Conservation (phyloP, 73 alveolate genomes). For the Stentor roeselii region DNA sequence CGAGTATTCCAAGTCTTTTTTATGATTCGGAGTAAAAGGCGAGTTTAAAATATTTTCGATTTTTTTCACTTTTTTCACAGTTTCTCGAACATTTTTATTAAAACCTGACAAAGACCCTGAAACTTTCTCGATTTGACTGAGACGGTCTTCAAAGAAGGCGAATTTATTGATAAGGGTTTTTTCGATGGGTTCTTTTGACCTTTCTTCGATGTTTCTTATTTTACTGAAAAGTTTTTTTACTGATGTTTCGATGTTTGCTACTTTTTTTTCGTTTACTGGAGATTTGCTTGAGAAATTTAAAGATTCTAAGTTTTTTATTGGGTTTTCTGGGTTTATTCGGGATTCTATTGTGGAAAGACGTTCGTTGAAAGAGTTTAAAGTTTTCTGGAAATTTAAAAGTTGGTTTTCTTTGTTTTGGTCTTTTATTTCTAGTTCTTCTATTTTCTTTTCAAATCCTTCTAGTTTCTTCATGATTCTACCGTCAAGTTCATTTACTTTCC, state of each 20-base stretch:
- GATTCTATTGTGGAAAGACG: background rate
- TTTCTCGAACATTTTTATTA: background rate
- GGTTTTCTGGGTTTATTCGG: background rate
- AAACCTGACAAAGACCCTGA: background rate
- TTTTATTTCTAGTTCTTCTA: background rate
- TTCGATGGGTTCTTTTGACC: no score
- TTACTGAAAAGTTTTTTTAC: no score
- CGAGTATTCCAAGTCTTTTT: background rate
- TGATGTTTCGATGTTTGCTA: no score
- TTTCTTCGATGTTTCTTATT: no score
- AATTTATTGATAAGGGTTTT: no score
- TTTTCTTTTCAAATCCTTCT: background rate
- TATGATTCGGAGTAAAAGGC: no score
- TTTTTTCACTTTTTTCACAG: background rate
- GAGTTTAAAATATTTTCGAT: background rate
- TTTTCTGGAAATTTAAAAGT: no score
- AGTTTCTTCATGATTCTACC: background rate
- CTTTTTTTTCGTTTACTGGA: no score
- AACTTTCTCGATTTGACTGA: background rate
- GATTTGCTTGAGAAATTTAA: background rate
- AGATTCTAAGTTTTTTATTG: background rate
- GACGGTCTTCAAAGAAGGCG: no score
- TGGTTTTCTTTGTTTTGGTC: background rate
- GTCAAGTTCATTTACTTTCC: background rate
- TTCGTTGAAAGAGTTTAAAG: background rate